These are phyloP conservation scores for Endothia cerciana DNA, from an alignment of 2,329 filamentous ascomycete species.

Conservation along the genomic window DNA sequence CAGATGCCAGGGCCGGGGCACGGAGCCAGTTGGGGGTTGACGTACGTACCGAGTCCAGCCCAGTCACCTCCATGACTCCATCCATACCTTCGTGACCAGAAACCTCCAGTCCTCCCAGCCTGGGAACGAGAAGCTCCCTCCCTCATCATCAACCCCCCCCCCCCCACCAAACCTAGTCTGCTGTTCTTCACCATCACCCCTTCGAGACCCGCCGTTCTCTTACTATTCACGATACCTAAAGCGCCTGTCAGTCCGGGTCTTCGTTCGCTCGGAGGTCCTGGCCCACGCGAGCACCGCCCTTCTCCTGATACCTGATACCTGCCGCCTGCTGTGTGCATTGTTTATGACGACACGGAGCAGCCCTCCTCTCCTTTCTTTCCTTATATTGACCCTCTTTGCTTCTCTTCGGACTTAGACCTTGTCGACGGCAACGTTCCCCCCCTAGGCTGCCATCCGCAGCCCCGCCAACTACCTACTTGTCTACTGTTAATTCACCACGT, in stretches of 20 bases:
- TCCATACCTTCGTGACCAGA: not conserved
- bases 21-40: constrained; percentile 11
- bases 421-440: constrained; percentile 17
- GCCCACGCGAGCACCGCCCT: not conserved
- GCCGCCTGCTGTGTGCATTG: constrained; percentile 15
- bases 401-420: constrained; percentile 13
- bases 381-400: constrained; percentile 4
- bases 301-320: constrained; percentile 18
- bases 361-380: not conserved
- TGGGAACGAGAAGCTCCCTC: not conserved
- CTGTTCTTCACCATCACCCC: constrained; percentile 15
- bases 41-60: constrained; percentile 7
- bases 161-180: constrained; percentile 23
- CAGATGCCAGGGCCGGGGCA: constrained; percentile 14
- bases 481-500: constrained; percentile 21
- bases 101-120: not conserved
- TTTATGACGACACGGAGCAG: not conserved
- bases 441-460: constrained; percentile 1
- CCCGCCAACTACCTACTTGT: not conserved
- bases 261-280: constrained; percentile 22
- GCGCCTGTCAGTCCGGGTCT: constrained; percentile 11
- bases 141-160: too few relatives aligned
- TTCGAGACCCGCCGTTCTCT: constrained; percentile 16
- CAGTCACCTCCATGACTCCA: too few relatives aligned
- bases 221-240: constrained; percentile 23